Base-by-base conservation (phyloP, 2,329 filamentous ascomycete species). In the Aureobasidium sp. region DNA sequence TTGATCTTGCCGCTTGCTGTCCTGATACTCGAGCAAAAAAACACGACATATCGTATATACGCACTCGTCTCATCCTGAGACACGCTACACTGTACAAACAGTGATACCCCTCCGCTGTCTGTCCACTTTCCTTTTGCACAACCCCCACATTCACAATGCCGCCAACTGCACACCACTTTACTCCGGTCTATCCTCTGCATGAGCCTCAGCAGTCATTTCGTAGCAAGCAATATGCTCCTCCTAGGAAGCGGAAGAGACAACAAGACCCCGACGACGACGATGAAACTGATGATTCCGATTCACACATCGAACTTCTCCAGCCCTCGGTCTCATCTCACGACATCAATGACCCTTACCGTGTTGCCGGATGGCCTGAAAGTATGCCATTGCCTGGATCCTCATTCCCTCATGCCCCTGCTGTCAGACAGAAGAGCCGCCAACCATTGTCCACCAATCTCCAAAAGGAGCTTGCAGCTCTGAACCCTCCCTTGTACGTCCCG, bases 341-440 rank as follows among this genome's bases (percentile, higher is more conserved):
- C 62, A 68, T 62, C 42, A 72, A 64, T 29, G 72, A 74, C 64
- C 71, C 70, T 12, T 70, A 71, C 63, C 68, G 70, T 68, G 70
- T 76, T 61, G 77, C 78, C 64, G 77, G 76, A 57, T 70, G 74
- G 63, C 67, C 71, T 59, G 69, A 75, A 62, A 68, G 74, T n/a
- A 66, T 72, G 45, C 67, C 71, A 27, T 63, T 78, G 15, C 77
- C 78, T 53, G 68, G 70, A 47, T 64, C 67, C 29, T 76, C 77
- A 39, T 80, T 80, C 64, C 78, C 78, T 39, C 78, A 80, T 66
- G 72, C 72, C 33, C 67, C 76, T 57, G 69, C 66, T 17, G 66
- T 63, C 62, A 52, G 40, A 61, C 24, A 56, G 37, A 19, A 44
- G 63, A 61, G 66, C 66, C 44, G 61, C 63, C 44, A 64, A 56